Base-by-base conservation (phyloP, 331 rosid species). In the Quercus lobata region DNA sequence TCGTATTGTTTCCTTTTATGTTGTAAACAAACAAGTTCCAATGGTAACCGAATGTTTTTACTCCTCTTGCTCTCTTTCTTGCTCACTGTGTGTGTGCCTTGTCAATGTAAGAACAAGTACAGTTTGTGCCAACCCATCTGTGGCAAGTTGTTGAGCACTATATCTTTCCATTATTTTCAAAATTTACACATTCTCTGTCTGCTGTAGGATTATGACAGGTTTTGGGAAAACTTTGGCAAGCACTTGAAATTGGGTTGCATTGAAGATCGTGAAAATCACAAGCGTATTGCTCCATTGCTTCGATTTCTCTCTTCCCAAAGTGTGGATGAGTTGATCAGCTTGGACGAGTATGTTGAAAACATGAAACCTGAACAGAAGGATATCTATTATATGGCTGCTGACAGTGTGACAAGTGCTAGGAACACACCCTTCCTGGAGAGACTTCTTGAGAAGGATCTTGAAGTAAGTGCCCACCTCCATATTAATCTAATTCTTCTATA, bases 291-390 rank as follows among this genome's bases (percentile, higher is more conserved):
- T 66, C 99, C 98, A 2, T 78, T 96, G 88, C 99, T 96, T 61
- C 91, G 99, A 35, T 96, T 96, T 86, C 87, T 83, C 89, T 91
- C 99, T 80, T 90, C 96, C 80, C 97, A 93, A 77, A 96, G 98
- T 84, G 98, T 91, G 58, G 88, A 88, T 71, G 90, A 86, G 14
- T 65, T 89, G 84, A 93, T 96, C 85, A 80, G 99, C 88, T 90
- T 96, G 86, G 98, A 96, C 41, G 99, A 93, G 78, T 96, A 96
- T 87, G 93, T 96, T 83, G 98, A 90, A 75, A 93, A 86, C 93
- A 96, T 96, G 99, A 90, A 89, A 78, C 91, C 96, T 72, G 98
- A 91, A 76, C 99, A 96, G 88, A 93, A 96, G 87, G 97, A 91
- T 81, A 93, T 96, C 81, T 96, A 89, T 80, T 93, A 84, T 86